A percentile compares a stretch with the other conserved stretches of the same genome.
These are phyloP conservation scores for Fusarium gaditjirri DNA, from an alignment of 2,329 filamentous ascomycete species.

Conservation along the genomic window DNA sequence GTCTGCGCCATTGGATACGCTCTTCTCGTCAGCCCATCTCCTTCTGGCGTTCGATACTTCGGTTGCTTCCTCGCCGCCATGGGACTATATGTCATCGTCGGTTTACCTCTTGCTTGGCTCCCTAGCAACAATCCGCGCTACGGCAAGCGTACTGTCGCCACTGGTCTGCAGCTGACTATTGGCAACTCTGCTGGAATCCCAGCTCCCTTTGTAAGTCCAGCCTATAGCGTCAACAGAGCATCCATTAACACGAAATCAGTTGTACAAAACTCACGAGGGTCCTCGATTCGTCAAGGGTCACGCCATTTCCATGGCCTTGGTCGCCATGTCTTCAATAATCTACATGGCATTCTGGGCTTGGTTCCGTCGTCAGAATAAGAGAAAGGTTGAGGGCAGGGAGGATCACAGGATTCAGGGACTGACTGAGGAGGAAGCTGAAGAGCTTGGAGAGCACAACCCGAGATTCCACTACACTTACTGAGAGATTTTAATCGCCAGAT, in stretches of 20 bases:
- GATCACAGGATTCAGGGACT: slow-evolving; percentile 44
- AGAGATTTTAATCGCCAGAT: too few relatives aligned
- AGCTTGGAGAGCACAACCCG: slow-evolving; percentile 48
- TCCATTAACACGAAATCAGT: slow-evolving; percentile 30
- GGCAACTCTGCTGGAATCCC: slow-evolving; percentile 73
- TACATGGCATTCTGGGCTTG: slow-evolving; percentile 52
- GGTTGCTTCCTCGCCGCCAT: slow-evolving; percentile 70
- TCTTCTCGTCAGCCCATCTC: slow-evolving; percentile 64
- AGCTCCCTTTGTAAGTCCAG: slow-evolving; percentile 65
- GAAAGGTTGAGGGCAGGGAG: slow-evolving; percentile 43
- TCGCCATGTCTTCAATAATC: slow-evolving; percentile 56
- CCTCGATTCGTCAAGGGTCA: slow-evolving; percentile 61
- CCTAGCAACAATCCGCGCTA: slow-evolving; percentile 71
- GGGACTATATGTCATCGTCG: slow-evolving; percentile 64
- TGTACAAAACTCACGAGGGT: slow-evolving; percentile 49
- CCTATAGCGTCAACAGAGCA: too few relatives aligned
- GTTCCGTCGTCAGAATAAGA: slow-evolving; percentile 51
- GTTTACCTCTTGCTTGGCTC: slow-evolving; percentile 54
- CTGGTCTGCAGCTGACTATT: slow-evolving; percentile 70
- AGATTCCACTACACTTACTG: slow-evolving; percentile 47
- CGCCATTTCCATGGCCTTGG: slow-evolving; percentile 59
- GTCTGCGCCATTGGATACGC: slow-evolving; percentile 67
- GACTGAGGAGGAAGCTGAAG: slow-evolving; percentile 46
- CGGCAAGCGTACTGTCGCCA: slow-evolving; percentile 71
- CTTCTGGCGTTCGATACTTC: slow-evolving; percentile 68